phyloP scores from a whole-genome alignment of 2,329 filamentous ascomycete species.

The Lecanicillium sp. region DNA sequence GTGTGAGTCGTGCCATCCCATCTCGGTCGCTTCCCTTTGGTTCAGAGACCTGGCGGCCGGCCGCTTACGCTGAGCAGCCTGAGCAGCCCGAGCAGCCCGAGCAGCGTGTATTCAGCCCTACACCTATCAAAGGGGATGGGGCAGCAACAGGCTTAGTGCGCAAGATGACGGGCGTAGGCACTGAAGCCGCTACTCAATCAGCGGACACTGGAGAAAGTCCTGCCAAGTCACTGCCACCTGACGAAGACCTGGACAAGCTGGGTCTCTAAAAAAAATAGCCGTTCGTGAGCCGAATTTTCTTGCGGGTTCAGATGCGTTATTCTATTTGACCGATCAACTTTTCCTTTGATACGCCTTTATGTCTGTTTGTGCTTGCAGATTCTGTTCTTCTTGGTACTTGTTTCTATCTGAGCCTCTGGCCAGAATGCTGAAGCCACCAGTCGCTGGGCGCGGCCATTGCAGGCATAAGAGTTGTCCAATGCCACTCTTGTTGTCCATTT shows the following conservation, averaged over 20 bases:
- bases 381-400: too few relatives aligned
- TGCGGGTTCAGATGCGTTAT: too few relatives aligned
- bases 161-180: slow-evolving; percentile 17
- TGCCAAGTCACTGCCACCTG: neutral
- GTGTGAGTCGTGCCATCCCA: slow-evolving; percentile 30
- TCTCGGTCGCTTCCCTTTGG: slow-evolving; percentile 43
- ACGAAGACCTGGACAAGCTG: neutral
- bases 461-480: too few relatives aligned
- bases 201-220: neutral
- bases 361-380: too few relatives aligned
- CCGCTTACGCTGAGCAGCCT: slow-evolving; percentile 22
- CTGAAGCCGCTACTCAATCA: slow-evolving; percentile 8
- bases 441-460: too few relatives aligned
- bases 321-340: too few relatives aligned
- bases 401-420: too few relatives aligned
- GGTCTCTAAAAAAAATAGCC: too few relatives aligned
- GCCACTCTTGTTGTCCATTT: too few relatives aligned
- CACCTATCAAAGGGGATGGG: slow-evolving; percentile 32
- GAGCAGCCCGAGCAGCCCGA: slow-evolving; percentile 24
- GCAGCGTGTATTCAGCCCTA: slow-evolving; percentile 28
- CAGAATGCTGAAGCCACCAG: too few relatives aligned
- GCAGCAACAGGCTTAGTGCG: slow-evolving; percentile 24
- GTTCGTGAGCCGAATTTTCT: too few relatives aligned
- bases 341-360: too few relatives aligned
- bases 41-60: slow-evolving; percentile 19